Conservation (phyloP, 1,284 basidiomycete genomes). For the Anthracocystis panici-leucophaei region DNA sequence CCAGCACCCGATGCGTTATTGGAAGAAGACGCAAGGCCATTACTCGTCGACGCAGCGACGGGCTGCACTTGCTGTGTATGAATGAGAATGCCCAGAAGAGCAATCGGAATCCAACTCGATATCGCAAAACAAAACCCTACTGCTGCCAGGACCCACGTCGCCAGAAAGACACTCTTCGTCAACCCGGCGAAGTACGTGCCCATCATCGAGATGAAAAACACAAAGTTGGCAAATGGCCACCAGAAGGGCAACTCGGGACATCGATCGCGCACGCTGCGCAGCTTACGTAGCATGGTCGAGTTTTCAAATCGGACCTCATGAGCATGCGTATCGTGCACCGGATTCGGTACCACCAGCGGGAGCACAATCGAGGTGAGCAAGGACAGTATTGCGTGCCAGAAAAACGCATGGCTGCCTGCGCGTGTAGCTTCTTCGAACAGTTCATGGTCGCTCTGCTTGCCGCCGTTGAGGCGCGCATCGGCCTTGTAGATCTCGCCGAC, state of each 20-base stretch:
- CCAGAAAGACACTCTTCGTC: slow-evolving; percentile 67
- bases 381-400: slow-evolving; percentile 80
- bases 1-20: neutral
- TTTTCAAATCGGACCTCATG: slow-evolving; percentile 21
- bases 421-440: slow-evolving; percentile 77
- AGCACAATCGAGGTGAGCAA: slow-evolving; percentile 79
- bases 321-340: slow-evolving; percentile 20
- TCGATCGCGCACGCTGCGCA: slow-evolving; percentile 22
- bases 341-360: slow-evolving; percentile 77
- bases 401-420: slow-evolving; percentile 84
- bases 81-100: slow-evolving; percentile 67
- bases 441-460: slow-evolving; percentile 43
- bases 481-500: slow-evolving; percentile 63
- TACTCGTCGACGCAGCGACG: neutral
- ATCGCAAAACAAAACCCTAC: slow-evolving; percentile 73
- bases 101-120: slow-evolving; percentile 72
- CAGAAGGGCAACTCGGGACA: slow-evolving; percentile 52
- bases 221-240: slow-evolving; percentile 59
- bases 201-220: slow-evolving; percentile 54
- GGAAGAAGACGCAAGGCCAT: slow-evolving; percentile 1
- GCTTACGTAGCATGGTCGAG: slow-evolving; percentile 11
- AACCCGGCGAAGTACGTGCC: slow-evolving; percentile 54
- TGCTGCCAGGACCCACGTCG: slow-evolving; percentile 71
- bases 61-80: slow-evolving; percentile 36
- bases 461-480: slow-evolving; percentile 31